These are phyloP conservation scores for Xerocomellus dryophilus DNA, from an alignment of 768 basidiomycete genomes.

Conservation along the genomic window DNA sequence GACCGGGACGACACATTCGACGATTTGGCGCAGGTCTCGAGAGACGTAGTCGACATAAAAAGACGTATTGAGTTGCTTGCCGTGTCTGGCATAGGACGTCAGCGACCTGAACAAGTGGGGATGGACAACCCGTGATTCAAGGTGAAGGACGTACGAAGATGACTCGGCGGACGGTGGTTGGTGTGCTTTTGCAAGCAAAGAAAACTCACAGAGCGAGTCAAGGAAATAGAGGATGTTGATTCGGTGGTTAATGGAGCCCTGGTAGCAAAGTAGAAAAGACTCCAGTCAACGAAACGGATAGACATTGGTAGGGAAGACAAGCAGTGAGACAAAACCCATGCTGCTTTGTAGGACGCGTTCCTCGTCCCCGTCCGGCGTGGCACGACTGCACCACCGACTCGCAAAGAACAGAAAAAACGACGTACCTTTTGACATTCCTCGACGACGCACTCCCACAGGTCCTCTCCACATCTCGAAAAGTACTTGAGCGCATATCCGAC, in stretches of 20 bases:
- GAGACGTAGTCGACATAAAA: conserved; percentile 72
- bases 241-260: conserved; percentile 29
- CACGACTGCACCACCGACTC: no score
- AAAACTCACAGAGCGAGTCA: conserved; percentile 82
- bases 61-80: conserved; percentile 38
- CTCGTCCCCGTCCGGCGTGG: no score
- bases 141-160: conserved; percentile 16
- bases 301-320: no score
- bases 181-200: conserved; percentile 62
- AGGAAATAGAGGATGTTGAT: conserved; percentile 93
- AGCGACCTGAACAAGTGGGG: not conserved
- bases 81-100: conserved; percentile 20
- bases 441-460: conserved; percentile 89
- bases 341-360: no score
- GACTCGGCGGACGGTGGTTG: conserved; percentile 28
- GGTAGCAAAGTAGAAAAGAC: no score
- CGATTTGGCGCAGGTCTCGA: conserved; percentile 72
- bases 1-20: conserved; percentile 78
- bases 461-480: conserved; percentile 81
- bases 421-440: conserved; percentile 86
- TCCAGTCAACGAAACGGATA: no score
- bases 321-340: no score
- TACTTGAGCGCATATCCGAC: conserved; percentile 84
- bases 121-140: not conserved
- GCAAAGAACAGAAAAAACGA: not conserved